Conservation (phyloP, 352 stramenopile genomes). For the Blastocystis sp. region DNA sequence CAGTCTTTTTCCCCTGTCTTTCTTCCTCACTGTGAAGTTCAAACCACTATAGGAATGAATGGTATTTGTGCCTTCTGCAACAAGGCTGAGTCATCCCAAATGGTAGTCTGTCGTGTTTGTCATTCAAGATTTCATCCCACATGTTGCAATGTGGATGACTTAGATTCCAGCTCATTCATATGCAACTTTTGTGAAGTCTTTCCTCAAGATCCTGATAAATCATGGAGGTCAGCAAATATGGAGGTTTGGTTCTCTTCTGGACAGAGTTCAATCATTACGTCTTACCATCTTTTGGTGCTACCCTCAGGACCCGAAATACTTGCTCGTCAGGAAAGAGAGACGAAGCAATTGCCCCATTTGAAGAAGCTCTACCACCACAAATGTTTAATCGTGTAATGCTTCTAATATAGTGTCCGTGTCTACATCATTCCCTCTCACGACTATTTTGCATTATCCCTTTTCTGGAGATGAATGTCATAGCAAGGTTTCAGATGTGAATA, state of each 20-base stretch:
- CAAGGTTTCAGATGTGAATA: no score
- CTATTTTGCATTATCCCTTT: no score
- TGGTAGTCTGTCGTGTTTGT: background rate
- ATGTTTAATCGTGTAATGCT: background rate
- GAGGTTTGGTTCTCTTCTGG: background rate
- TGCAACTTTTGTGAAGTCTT: background rate
- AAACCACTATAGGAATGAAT: background rate
- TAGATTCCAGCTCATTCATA: background rate
- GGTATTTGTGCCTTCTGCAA: constrained; percentile 16
- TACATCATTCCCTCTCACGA: no score
- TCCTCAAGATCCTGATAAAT: background rate
- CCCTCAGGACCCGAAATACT: background rate
- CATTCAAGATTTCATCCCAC: background rate
- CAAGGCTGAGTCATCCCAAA: background rate
- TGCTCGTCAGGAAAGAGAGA: background rate
- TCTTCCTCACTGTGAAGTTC: background rate
- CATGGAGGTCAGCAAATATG: background rate
- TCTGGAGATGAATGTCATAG: no score
- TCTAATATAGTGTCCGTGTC: no score
- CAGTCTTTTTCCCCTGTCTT: constrained; percentile 31
- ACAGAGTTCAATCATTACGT: background rate
- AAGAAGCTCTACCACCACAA: background rate
- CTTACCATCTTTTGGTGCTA: background rate
- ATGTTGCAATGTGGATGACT: background rate
- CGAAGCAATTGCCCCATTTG: background rate